Base-by-base conservation (phyloP, 208 protist genomes). In the Trypanosoma theileri region DNA sequence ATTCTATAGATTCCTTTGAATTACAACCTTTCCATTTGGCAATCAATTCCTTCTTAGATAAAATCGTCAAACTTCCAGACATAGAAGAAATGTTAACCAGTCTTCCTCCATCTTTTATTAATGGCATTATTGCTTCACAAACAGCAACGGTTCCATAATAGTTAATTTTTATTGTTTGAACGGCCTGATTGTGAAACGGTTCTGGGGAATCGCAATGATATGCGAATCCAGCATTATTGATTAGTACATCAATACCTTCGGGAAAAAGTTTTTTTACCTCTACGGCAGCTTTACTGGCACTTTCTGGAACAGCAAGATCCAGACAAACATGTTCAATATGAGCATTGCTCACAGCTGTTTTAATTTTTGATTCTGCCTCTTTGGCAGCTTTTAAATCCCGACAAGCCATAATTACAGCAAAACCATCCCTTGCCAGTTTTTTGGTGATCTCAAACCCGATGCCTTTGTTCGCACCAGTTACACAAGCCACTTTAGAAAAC, bases 221-320 rank as follows among this genome's bases (percentile, higher is more conserved):
- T 1, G 69, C 84, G 63, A 86, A 75, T 17, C 69, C 69, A 21
- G 80, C 78, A 57, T 80, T 86, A 65, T 84, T 86, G 19, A 80
- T 69, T 22, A 86, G 41, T 4, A 80, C 21, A 56, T 83, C 80
- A 13, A 86, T 73, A 12, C 45, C 74, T 26, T 35, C 42, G 3
- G 28, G 58, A 51, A 58, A 81, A 21, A 46, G 46, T 21, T 35
- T 48, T 42, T 69, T 52, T 31, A 84, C 58, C 44, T 64, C 4
- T 8, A 13, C 28, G 3, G 71, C 77, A n/a, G 77, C 70, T 42
- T 16, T 26, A 0, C 45, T 64, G 4, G 77, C 53, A 26, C 54
- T 73, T 0, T 54, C 56, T 16, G 52, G 44, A 21, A 69, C 51
- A 19, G 17, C 55, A 24, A 81, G 44, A 40, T 79, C 60, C 13